Base-by-base conservation (phyloP, 352 stramenopile genomes). In the Phytophthora kernoviae region DNA sequence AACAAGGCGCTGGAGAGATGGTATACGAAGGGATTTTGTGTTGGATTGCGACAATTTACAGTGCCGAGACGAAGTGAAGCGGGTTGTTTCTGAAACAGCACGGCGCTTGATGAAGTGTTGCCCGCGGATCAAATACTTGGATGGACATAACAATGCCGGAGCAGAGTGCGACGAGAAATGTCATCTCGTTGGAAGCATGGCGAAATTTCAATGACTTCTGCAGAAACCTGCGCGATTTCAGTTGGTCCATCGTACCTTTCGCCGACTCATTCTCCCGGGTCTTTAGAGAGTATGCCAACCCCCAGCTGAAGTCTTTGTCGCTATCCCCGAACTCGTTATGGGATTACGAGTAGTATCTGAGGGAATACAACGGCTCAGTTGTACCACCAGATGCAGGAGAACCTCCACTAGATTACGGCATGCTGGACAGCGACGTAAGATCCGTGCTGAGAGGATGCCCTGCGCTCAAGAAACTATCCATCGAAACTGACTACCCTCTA, bases 251-350 rank as follows among this genome's bases (percentile, higher is more conserved):
- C 5, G 51, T 50, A 1, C 51, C 51, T 15, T 58, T 58, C 24
- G 51, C 22, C 22, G 39, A 58, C 6, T 27, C 51, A n/a, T 58
- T 43, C 32, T 58, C 49, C n/a, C 26, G 21, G 18, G 18, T 58
- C 8, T 58, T 58, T 49, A 40, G 27, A 24, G 27, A 58, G 4
- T 15, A 58, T 26, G 39, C 42, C 1, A 58, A 58, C 18, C 50
- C 50, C 0, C 51, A 43, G 15, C 40, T 50, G 18, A 39, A 27
- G 6, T 57, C 24, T 5, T n/a, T 57, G n/a, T 57, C 24, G n/a
- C 37, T 57, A 27, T 46, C 34, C 12, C 33, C 48, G 8, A 45
- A 27, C 4, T 14, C 26, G 24, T 24, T 2, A 4, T 56, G 48
- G 48, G 22, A 32, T 10, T 53, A 53, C 17, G 18, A 53, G 17